Evolutionary conservation across 2,329 filamentous ascomycete genomes (phyloP), one percentile per base, ranked within the genome.

Genomic region (Pseudocercospora crystallina): DNA sequence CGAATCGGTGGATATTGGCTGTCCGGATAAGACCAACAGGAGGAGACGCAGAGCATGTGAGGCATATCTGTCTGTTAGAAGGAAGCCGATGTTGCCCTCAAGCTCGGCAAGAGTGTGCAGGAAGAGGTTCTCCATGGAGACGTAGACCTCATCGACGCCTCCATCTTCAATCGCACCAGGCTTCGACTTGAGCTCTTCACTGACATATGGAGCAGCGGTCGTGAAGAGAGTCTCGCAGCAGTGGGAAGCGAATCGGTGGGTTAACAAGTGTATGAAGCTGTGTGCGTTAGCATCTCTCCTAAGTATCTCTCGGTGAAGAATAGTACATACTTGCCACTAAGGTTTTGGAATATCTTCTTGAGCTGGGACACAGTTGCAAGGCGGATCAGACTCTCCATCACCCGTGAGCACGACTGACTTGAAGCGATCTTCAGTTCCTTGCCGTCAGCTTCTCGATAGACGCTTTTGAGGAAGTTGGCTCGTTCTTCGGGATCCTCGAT

Each of bases 381-480:
- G 47, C 91, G 79, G 47, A 99, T 95, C 66, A 99, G 73, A 30
- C 90, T 81, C 74, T 99, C 94, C 84, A 97, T 87, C 46, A 99
- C 74, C 12, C 94, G 80, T 44, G 94, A 99, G 72, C 91, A 96
- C 2, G 89, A 94, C 73, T 99, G 94, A 69, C 90, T 96, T 73
- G 89, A 94, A 17, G 91, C 91, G 56, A 99, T 82, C 77, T 97
- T 99, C 65, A 99, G 77, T 71, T 97, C 94, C 72, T 97, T 97
- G 54, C 90, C 90, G 54, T 84, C 79, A 0, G 91, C 90, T 72
- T 97, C 92, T 60, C 81, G 80, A 72, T 88, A 95, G 44, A 97
- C 87, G 69, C 86, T 95, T 54, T 86, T 83, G 40, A 97, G 69
- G 62, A 80, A 80, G 14, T 75, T 62, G 8, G 63, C 59, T 48